Conservation (phyloP, 495 filamentous ascomycete genomes). For the Aspergillus sclerotiicarbonarius region DNA sequence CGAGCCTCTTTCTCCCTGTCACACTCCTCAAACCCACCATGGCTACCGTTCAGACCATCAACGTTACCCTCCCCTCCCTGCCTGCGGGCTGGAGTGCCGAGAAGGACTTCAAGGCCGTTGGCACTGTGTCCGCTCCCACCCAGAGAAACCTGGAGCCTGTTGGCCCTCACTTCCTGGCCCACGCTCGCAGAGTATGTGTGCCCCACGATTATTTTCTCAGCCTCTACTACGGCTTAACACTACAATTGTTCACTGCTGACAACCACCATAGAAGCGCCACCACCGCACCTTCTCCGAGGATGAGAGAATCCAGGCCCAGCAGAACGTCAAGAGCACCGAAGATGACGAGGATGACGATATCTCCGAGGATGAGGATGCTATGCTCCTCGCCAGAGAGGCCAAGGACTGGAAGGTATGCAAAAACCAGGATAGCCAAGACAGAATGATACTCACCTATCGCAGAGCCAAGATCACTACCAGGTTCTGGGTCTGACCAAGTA, state of each 20-base stretch:
- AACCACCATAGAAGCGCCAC: conserved; percentile 67
- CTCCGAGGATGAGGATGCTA: conserved; percentile 85
- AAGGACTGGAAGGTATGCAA: conserved; percentile 96
- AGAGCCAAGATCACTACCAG: conserved; percentile 97
- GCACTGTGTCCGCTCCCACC: conserved; percentile 63
- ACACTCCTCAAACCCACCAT: conserved; percentile 32
- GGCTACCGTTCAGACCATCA: conserved; percentile 45
- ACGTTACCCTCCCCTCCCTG: conserved; percentile 69
- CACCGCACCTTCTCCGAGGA: conserved; percentile 98
- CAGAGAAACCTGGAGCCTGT: conserved; percentile 90
- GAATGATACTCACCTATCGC: conserved; percentile 21
- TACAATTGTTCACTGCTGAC: conserved; percentile 18
- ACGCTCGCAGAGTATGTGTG: conserved; percentile 78
- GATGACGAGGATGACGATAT: conserved; percentile 86
- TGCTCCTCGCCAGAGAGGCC: conserved; percentile 87
- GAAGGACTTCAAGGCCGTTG: conserved; percentile 84
- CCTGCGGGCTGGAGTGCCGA: conserved; percentile 82
- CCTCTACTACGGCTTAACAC: not conserved
- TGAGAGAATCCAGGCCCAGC: conserved; percentile 91
- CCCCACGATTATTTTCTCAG: conserved; percentile 5
- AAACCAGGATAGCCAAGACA: not conserved
- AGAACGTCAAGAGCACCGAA: conserved; percentile 92
- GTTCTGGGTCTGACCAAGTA: conserved; percentile 91
- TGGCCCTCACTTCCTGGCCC: conserved; percentile 95
- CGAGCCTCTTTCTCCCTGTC: conserved; percentile 8